Conservation (phyloP, 2,329 filamentous ascomycete species). For the Pseudogymnoascus pannorum region DNA sequence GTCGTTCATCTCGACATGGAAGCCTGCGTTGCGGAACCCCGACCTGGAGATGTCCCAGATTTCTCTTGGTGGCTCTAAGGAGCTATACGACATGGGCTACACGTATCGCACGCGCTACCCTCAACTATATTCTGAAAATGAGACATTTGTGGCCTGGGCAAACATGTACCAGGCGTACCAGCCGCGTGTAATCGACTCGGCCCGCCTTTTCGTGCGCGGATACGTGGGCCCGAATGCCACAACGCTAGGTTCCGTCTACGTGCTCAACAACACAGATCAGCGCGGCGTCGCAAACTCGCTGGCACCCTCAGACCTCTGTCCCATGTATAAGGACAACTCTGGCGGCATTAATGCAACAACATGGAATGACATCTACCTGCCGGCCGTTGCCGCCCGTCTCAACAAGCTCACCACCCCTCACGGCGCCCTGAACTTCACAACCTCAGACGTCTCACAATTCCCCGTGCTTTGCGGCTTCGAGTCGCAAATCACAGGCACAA, state of each 20-base stretch:
- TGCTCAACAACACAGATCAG: slow-evolving; percentile 46
- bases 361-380: slow-evolving; percentile 47
- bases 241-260: slow-evolving; percentile 47
- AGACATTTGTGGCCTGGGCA: slow-evolving; percentile 52
- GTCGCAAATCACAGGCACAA: slow-evolving; percentile 54
- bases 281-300: slow-evolving; percentile 50
- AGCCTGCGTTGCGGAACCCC: slow-evolving; percentile 48
- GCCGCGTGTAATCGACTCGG: slow-evolving; percentile 54
- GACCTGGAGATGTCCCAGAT: slow-evolving; percentile 49
- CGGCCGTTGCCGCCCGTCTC: slow-evolving; percentile 46
- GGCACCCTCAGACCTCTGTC: slow-evolving; percentile 55
- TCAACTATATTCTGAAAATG: slow-evolving; percentile 38
- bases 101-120: slow-evolving; percentile 32
- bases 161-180: slow-evolving; percentile 45
- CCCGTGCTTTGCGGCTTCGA: slow-evolving; percentile 68
- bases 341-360: slow-evolving; percentile 38
- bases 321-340: slow-evolving; percentile 47
- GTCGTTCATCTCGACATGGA: slow-evolving; percentile 51
- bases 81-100: slow-evolving; percentile 46
- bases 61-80: slow-evolving; percentile 56
- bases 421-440: slow-evolving; percentile 47
- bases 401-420: slow-evolving; percentile 39
- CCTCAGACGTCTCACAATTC: slow-evolving; percentile 48
- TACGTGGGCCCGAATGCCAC: slow-evolving; percentile 51
- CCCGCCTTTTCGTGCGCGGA: slow-evolving; percentile 52